A percentile compares a stretch with the other conserved stretches of the same genome.
Conservation (phyloP, 2,329 filamentous ascomycete species). For the Fusarium dlaminii region DNA sequence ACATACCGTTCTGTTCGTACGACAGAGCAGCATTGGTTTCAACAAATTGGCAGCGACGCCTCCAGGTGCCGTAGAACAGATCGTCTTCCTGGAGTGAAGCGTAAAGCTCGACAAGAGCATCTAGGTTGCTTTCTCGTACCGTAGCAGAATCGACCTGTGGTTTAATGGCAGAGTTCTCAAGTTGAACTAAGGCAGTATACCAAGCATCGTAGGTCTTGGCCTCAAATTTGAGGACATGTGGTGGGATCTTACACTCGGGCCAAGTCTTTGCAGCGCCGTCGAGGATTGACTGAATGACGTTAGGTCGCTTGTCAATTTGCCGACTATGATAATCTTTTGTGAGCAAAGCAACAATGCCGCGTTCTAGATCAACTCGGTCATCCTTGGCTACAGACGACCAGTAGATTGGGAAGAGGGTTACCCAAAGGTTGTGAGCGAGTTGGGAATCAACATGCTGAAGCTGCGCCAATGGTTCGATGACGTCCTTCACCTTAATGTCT, state of each 20-base stretch:
- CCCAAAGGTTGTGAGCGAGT: conserved; percentile 90
- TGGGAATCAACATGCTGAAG: conserved; percentile 88
- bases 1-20: conserved; percentile 98
- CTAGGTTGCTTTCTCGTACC: conserved; percentile 92
- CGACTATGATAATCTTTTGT: conserved; percentile 96
- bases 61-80: conserved; percentile 97
- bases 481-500: conserved; percentile 86
- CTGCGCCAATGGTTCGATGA: conserved; percentile 89
- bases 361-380: conserved; percentile 88
- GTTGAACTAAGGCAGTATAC: conserved; percentile 92
- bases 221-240: conserved; percentile 94
- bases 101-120: conserved; percentile 95
- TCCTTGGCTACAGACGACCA: conserved; percentile 91
- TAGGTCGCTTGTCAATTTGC: conserved; percentile 93
- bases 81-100: conserved; percentile 92
- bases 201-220: conserved; percentile 95
- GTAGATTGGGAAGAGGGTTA: conserved; percentile 88
- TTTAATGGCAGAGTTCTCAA: conserved; percentile 88
- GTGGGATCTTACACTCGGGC: conserved; percentile 90
- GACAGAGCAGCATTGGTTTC: conserved; percentile 97
- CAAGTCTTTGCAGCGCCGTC: conserved; percentile 86
- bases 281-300: conserved; percentile 91
- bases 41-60: conserved; percentile 92
- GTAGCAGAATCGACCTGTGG: conserved; percentile 85
- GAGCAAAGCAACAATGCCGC: conserved; percentile 86